phyloP scores from a whole-genome alignment of 176 grass and related monocot species.

The Eragrostis nindensis region DNA sequence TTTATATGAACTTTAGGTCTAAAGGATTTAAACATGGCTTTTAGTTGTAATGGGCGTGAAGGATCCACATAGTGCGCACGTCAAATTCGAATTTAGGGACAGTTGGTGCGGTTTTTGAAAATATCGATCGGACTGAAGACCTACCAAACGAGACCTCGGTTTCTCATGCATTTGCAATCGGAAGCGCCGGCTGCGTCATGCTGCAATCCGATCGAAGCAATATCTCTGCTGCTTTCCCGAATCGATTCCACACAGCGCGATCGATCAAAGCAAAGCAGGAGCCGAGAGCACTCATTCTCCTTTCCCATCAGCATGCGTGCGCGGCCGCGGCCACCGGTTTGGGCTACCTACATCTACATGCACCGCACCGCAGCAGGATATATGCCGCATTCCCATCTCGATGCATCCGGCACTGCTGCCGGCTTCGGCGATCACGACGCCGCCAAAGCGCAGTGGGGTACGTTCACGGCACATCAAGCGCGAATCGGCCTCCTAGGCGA shows the following conservation, averaged over 20 bases:
- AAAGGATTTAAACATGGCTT: too few relatives aligned
- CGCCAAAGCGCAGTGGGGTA: not conserved
- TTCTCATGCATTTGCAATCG: too few relatives aligned
- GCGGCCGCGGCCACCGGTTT: not conserved
- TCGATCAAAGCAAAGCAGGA: conserved; percentile 29
- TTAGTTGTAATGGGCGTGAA: too few relatives aligned
- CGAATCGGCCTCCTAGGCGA: not conserved
- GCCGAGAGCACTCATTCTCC: not conserved
- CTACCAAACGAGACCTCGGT: too few relatives aligned
- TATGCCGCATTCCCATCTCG: conserved; percentile 30
- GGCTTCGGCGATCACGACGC: not conserved
- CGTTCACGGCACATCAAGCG: conserved; percentile 26
- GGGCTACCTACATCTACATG: not conserved
- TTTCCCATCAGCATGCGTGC: not conserved
- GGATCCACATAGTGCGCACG: too few relatives aligned
- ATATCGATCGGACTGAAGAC: too few relatives aligned
- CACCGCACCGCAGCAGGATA: not conserved
- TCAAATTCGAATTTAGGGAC: too few relatives aligned
- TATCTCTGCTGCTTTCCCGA: not conserved
- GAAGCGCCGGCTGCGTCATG: too few relatives aligned
- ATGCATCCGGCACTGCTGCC: not conserved
- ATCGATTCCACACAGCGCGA: conserved; percentile 1
- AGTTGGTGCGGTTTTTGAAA: too few relatives aligned
- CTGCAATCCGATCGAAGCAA: too few relatives aligned
- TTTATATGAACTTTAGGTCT: too few relatives aligned